Percentiles rank a stretch among this genome's conserved stretches.
phyloP scores from a whole-genome alignment of 208 protist genomes.

The Leptomonas seymouri region DNA sequence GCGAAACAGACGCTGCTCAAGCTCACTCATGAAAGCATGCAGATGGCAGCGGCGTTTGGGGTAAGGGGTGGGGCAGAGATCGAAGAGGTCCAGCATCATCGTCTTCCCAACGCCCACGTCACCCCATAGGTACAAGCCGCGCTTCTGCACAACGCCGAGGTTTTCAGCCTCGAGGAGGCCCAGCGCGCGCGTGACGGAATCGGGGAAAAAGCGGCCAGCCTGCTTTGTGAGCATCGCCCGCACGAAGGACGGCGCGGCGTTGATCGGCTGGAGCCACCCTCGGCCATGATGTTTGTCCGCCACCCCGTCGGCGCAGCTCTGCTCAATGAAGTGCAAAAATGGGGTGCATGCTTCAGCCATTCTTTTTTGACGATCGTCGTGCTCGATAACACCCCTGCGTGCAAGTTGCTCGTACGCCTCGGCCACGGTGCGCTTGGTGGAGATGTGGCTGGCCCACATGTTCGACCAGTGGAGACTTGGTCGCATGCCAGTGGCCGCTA shows the following conservation, averaged over 20 bases:
- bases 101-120: slow-evolving; percentile 96
- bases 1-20: slow-evolving; percentile 64
- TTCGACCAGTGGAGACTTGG: slow-evolving; percentile 15
- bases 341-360: slow-evolving; percentile 77
- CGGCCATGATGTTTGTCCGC: neutral
- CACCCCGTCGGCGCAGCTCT: slow-evolving; percentile 22
- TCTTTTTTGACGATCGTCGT: slow-evolving; percentile 49
- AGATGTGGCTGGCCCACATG: slow-evolving; percentile 60
- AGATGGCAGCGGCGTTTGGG: slow-evolving; percentile 91
- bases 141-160: slow-evolving; percentile 57
- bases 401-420: slow-evolving; percentile 77
- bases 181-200: slow-evolving; percentile 31
- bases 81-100: slow-evolving; percentile 94
- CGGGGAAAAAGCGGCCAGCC: slow-evolving; percentile 17
- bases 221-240: neutral
- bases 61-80: slow-evolving; percentile 69
- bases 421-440: slow-evolving; percentile 47
- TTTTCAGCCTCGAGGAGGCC: slow-evolving; percentile 50
- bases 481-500: slow-evolving; percentile 20
- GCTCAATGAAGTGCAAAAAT: slow-evolving; percentile 49
- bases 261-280: slow-evolving; percentile 5
- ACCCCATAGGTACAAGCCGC: slow-evolving; percentile 93
- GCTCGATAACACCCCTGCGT: slow-evolving; percentile 57
- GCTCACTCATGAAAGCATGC: slow-evolving; percentile 93
- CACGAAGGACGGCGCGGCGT: neutral